Evolutionary conservation across 163 green algal genomes (phyloP).

Genomic region (Chlamydomonas reinhardtii): DNA sequence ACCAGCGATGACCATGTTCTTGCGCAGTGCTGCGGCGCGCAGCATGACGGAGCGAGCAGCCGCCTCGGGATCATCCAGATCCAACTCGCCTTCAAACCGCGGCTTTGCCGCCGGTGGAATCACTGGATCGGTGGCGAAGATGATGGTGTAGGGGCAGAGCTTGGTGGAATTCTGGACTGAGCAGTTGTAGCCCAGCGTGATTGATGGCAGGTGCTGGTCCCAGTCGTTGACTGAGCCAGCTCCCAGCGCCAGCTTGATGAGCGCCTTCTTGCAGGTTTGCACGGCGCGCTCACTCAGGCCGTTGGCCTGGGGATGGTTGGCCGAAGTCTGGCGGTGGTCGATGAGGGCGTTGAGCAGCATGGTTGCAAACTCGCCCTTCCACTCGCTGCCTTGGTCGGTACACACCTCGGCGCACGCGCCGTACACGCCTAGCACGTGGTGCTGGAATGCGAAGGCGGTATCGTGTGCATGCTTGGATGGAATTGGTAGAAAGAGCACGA

Average conservation of each 20-base stretch:
- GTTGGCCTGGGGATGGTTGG: constrained; percentile 27
- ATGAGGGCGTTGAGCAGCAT: not conserved
- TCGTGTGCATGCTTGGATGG: not conserved
- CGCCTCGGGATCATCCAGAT: constrained; percentile 24
- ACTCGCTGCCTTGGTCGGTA: constrained; percentile 35
- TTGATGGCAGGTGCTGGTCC: constrained; percentile 41
- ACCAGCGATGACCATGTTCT: constrained; percentile 6
- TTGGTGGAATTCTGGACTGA: constrained; percentile 22
- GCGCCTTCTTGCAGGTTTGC: not conserved
- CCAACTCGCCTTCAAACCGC: not conserved
- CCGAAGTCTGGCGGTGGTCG: constrained; percentile 13
- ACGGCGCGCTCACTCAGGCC: not conserved
- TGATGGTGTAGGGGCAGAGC: constrained; percentile 41
- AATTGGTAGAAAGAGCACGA: constrained; percentile 13
- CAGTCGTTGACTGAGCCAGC: not conserved
- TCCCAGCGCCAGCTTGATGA: not conserved
- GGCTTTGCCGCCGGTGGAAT: constrained; percentile 39
- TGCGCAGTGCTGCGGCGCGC: not conserved
- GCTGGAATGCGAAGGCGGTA: not conserved
- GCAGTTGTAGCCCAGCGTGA: constrained; percentile 50
- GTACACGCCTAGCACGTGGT: constrained; percentile 14
- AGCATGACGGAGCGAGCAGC: not conserved
- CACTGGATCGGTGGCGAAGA: constrained; percentile 24
- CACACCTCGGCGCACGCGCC: constrained; percentile 19
- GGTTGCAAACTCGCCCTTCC: constrained; percentile 11